Base-by-base conservation (phyloP, 2,329 filamentous ascomycete species). In the Hypoxylon sp. region DNA sequence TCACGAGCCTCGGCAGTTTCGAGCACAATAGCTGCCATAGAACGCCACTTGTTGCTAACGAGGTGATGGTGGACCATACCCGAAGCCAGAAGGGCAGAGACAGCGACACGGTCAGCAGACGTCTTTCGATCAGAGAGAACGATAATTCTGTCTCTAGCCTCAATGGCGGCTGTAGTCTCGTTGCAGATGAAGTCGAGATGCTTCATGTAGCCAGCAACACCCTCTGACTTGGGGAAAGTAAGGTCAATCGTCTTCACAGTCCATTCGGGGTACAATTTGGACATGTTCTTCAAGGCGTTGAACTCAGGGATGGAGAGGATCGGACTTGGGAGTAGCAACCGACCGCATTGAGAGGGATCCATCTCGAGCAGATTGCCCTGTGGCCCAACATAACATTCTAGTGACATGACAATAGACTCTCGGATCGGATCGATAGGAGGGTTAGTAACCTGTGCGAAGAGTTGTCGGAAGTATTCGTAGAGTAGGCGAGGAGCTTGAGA, bases 391-490 rank as follows among this genome's bases (percentile, higher is more conserved):
- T 98, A 98, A 77, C 95, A 97, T 79, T 97, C 95, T 44, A 98
- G 84, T 62, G 95, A 98, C 95, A 98, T 98, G 81, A 98, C 95
- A 77, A 98, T 96, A 30, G 95, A 95, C 86, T 98, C 95, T 81
- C 95, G 89, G 75, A 98, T 98, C 33, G 95, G 95, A 78, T 98
- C 95, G 77, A 98, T 98, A 13, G 95, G 95, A 74, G 95, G 95
- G 82, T 98, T 98, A 69, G 95, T 98, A 80, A 98, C 95, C 83
- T 98, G 95, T 8, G 95, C 95, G 80, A 98, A 98, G 48, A 98
- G 90, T 84, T 98, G 93, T 70, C 95, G 91, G 91, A 98, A 98
- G 84, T 98, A 98, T 81, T 98, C 95, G 81, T 93, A 97, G 20
- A 98, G 88, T 60, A 97, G 86, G 74, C 95, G 92, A 74, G 95